Evolutionary conservation across 2,329 filamentous ascomycete genomes (phyloP).

Genomic region (Didymella pinodella): DNA sequence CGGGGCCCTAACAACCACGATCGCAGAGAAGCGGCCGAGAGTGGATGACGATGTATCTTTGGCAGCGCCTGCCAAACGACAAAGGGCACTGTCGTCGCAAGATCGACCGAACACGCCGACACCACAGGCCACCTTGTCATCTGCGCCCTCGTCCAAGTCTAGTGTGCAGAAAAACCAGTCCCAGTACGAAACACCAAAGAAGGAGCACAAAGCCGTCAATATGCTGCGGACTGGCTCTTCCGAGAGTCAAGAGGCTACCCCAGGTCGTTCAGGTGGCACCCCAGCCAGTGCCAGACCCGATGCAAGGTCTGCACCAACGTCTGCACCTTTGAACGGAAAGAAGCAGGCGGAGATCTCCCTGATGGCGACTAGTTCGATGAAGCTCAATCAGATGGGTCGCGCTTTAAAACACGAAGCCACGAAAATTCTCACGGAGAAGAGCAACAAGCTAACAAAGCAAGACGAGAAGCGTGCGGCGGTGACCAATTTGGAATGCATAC

Average conservation of each 20-base stretch:
- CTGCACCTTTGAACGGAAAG: constrained; percentile 42
- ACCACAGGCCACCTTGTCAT: constrained; percentile 38
- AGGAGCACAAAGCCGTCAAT: constrained; percentile 43
- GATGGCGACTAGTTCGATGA: constrained; percentile 51
- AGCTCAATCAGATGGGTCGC: constrained; percentile 53
- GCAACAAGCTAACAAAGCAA: constrained; percentile 37
- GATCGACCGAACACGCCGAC: constrained; percentile 47
- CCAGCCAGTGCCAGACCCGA: constrained; percentile 38
- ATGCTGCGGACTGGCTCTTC: constrained; percentile 49
- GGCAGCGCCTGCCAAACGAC: constrained; percentile 43
- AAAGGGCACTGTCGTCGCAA: constrained; percentile 39
- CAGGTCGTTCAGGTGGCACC: constrained; percentile 45
- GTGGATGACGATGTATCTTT: constrained; percentile 44
- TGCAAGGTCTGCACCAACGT: constrained; percentile 37
- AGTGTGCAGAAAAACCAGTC: constrained; percentile 42
- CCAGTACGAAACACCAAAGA: constrained; percentile 47
- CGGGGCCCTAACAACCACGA: constrained; percentile 23
- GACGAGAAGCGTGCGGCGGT: constrained; percentile 52
- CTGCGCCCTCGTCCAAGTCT: constrained; percentile 40
- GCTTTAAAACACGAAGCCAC: constrained; percentile 57
- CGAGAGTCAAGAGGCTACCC: constrained; percentile 47
- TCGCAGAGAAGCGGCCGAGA: constrained; percentile 48
- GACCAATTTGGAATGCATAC: constrained; percentile 56
- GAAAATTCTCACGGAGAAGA: constrained; percentile 43
- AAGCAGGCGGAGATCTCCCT: constrained; percentile 46